Evolutionary conservation across 768 basidiomycete genomes (phyloP).

Genomic region (Amanita muscaria): DNA sequence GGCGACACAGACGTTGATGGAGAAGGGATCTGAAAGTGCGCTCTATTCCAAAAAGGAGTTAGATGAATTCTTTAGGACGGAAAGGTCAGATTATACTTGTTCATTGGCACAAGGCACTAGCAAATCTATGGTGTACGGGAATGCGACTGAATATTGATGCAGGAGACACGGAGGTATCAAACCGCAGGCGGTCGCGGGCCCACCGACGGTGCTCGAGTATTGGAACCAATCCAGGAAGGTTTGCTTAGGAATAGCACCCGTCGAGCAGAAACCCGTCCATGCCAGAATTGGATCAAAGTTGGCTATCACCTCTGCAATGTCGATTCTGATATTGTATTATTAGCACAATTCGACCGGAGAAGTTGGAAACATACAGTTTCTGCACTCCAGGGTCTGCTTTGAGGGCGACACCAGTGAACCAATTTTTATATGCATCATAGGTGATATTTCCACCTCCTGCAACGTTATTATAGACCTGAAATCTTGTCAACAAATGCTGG

Average conservation of each 20-base stretch:
- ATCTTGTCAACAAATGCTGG: background rate
- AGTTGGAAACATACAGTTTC: conserved; percentile 1
- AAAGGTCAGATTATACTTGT: background rate
- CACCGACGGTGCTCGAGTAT: conserved; percentile 7
- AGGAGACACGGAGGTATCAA: no score
- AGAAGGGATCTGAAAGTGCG: conserved; percentile 8
- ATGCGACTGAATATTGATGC: no score
- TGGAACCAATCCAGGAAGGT: conserved; percentile 14
- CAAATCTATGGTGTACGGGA: conserved; percentile 8
- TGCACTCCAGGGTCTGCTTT: conserved; percentile 4
- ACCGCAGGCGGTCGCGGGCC: conserved; percentile 6
- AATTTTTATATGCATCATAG: conserved; percentile 4
- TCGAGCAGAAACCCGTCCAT: conserved; percentile 10
- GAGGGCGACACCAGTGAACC: conserved; percentile 5
- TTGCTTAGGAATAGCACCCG: conserved; percentile 2
- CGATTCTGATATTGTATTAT: conserved; percentile 4
- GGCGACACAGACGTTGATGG: conserved; percentile 6
- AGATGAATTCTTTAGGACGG: no score
- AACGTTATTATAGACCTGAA: background rate
- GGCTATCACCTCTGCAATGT: conserved; percentile 6
- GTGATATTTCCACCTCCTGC: background rate
- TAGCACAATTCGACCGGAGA: background rate
- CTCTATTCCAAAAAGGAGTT: conserved; percentile 1
- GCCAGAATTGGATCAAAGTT: conserved; percentile 12
- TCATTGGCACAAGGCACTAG: conserved; percentile 6